Base-by-base conservation (phyloP, 129 eudicot genomes). In the Pittosporum tobira region DNA sequence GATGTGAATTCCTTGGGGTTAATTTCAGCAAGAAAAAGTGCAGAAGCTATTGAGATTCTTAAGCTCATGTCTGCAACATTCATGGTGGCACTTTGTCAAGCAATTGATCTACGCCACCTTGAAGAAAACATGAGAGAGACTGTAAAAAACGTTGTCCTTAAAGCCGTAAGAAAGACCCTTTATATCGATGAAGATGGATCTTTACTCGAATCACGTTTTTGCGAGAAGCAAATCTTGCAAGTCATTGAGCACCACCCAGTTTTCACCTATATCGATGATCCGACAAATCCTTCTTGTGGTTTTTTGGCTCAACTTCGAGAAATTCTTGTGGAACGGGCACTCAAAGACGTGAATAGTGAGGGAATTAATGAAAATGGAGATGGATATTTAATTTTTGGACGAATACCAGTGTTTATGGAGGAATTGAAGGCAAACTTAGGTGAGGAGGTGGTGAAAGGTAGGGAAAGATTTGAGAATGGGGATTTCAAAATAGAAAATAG, bases 1-100 rank as follows among this genome's bases (percentile, higher is more conserved):
- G 43, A 53, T 53, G 25, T 29, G 42, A 29, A 53, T 18, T 53
- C 59, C 18, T 10, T 53, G 24, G 59, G 59, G 16, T 53, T 53
- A 16, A 53, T 53, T 24, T 53, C 59, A 16, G 59, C 59, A 53
- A 53, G 59, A 18, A 53, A 53, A 53, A 53, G 59, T 53, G 42
- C 42, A 14, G n/a, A 53, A 53, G 59, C 59, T 53, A 29, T 53
- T 29, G 59, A 53, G 22, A 53, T 53, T 28, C 13, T 53, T 23
- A 53, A 53, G 59, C 59, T 53, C 59, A 28, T 53, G 59, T 53
- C 59, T 28, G 59, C 59, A 53, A 53, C 59, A 31, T 53, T 29
- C 29, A n/a, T 53, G 25, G 59, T 53, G 21, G 59, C 59, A 40
- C 64, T 59, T 22, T 43, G 64, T 37, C 64, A 59, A 15, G 64